Conservation (phyloP, 164 flowering plant genomes). For the Euptelea pleiosperma region DNA sequence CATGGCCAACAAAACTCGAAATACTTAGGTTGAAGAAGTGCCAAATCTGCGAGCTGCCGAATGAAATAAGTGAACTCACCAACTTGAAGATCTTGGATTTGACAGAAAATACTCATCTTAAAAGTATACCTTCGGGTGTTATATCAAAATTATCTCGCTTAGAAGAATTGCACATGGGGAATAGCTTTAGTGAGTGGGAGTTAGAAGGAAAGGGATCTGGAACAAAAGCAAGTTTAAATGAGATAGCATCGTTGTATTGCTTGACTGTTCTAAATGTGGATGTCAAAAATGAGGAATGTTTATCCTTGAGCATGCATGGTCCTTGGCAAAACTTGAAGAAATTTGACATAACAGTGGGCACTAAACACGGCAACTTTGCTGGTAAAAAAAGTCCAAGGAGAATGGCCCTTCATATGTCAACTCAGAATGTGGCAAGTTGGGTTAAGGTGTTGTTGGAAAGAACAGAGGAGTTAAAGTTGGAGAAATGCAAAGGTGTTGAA, state of each 20-base stretch:
- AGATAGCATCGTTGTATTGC: background rate
- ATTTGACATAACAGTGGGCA: background rate
- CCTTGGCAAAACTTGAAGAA: slow-evolving; percentile 2
- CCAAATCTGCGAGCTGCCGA: background rate
- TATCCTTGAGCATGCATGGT: background rate
- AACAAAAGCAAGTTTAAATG: background rate
- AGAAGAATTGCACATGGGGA: slow-evolving; percentile 5
- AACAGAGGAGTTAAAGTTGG: background rate
- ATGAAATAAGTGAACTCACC: background rate
- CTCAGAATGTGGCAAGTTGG: background rate
- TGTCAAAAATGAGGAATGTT: background rate
- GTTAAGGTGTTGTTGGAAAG: background rate
- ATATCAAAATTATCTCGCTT: slow-evolving; percentile 7
- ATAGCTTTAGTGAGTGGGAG: slow-evolving; percentile 8
- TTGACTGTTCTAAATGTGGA: slow-evolving; percentile 4
- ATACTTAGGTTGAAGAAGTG: background rate
- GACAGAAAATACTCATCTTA: background rate
- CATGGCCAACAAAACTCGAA: background rate
- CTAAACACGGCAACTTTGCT: background rate
- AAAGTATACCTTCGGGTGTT: background rate
- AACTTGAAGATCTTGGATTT: slow-evolving; percentile 12
- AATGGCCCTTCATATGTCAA: background rate
- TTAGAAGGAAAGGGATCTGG: background rate
- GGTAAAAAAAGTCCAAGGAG: background rate
- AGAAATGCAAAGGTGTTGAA: background rate